These are phyloP conservation scores for Penicillium crystallinum DNA, from an alignment of 495 filamentous ascomycete species.

Conservation along the genomic window DNA sequence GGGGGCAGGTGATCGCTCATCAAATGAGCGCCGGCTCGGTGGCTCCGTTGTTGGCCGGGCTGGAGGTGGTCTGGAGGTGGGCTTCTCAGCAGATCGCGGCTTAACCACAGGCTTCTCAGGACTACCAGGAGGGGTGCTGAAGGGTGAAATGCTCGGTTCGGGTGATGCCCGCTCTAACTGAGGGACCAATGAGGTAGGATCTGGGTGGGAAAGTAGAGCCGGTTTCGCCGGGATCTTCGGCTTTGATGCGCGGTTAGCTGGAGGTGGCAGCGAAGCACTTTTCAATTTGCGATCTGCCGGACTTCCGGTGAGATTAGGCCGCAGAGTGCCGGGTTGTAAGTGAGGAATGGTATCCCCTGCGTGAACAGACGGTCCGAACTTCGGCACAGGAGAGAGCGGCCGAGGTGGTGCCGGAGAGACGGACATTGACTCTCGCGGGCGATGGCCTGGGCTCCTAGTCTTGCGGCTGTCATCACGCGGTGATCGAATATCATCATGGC, in stretches of 20 bases:
- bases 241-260: slow-evolving; percentile 76
- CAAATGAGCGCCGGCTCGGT: slow-evolving; percentile 24
- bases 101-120: slow-evolving; percentile 49
- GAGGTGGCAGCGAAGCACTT: slow-evolving; percentile 55
- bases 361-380: slow-evolving; percentile 47
- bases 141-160: slow-evolving; percentile 69
- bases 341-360: slow-evolving; percentile 47
- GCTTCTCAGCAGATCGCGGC: slow-evolving; percentile 10
- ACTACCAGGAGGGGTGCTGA: slow-evolving; percentile 83
- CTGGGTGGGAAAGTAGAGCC: slow-evolving; percentile 27
- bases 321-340: slow-evolving; percentile 40
- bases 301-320: slow-evolving; percentile 19
- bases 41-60: slow-evolving; percentile 21
- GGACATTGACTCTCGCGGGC: slow-evolving; percentile 26
- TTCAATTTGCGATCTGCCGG: slow-evolving; percentile 32
- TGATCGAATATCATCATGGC: slow-evolving; percentile 5
- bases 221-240: slow-evolving; percentile 61
- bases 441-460: slow-evolving; percentile 24
- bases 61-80: slow-evolving; percentile 10
- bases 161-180: slow-evolving; percentile 25
- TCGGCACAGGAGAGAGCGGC: slow-evolving; percentile 36
- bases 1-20: slow-evolving; percentile 20
- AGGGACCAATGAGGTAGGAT: slow-evolving; percentile 32
- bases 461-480: slow-evolving; percentile 21
- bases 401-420: slow-evolving; percentile 42